Base-by-base conservation (phyloP, 495 filamentous ascomycete species). In the Beverwykella pulmonaria region DNA sequence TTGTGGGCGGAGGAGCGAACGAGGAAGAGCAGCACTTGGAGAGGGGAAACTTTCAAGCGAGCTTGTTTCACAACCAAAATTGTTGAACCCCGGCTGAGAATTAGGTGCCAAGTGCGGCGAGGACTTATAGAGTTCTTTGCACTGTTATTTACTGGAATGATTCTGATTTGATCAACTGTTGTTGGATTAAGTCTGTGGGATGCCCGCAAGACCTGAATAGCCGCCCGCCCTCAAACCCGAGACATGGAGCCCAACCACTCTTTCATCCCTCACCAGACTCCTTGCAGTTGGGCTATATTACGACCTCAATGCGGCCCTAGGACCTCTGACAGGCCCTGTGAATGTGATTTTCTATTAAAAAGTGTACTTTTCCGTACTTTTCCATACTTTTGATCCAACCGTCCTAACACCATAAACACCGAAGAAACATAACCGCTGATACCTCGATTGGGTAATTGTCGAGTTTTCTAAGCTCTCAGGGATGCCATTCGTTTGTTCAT, bases 401-500 rank as follows among this genome's bases (percentile, higher is more conserved):
- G 29, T 15, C 29, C 30, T 17, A 44, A 48, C 32, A 10, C 60
- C 48, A 55, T 25, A 52, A 5, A 20, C 44, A 23, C 53, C 53
- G 20, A 22, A 57, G 20, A 57, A 9, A 23, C 23, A 54, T 32
- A 12, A 34, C 53, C 27, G 2, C 7, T 9, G 6, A 14, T 15
- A n/a, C n/a, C 26, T 12, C 23, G 7, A 20, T 15, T 53, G 23
- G 4, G 23, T 5, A 7, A 44, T 14, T n/a, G 39, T 44, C 39
- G 39, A 44, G 8, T 12, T 20, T n/a, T 19, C 53, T 29, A 65
- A 23, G 62, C 54, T 19, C 49, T 52, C 20, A 67, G 20, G 50
- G 59, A 68, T 6, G 66, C 75, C 74, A 75, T 79, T 9, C 75
- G 71, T 63, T 75, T 69, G 66, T 76, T 75, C 74, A 78, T 77